Evolutionary conservation across 2,329 filamentous ascomycete genomes (phyloP).

Genomic region (Penicillium expansum): DNA sequence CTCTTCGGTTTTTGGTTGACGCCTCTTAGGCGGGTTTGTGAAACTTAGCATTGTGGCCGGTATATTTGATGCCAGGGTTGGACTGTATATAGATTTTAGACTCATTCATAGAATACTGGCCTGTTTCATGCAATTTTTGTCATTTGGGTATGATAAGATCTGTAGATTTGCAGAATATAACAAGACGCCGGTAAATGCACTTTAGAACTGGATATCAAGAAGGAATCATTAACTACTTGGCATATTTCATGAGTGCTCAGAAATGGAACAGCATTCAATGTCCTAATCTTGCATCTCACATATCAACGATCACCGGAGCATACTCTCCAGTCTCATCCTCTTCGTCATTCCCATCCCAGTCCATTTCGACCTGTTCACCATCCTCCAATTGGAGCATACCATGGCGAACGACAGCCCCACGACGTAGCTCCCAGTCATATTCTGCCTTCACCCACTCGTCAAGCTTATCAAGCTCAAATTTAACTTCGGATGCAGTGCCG

Average conservation of each 20-base stretch:
- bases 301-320: constrained; percentile 61
- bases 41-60: background rate
- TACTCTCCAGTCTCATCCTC: constrained; percentile 65
- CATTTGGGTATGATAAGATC: background rate
- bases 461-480: constrained; percentile 54
- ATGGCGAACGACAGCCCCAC: constrained; percentile 52
- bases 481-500: constrained; percentile 40
- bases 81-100: constrained; percentile 8
- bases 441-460: constrained; percentile 54
- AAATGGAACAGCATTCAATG: background rate
- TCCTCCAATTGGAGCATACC: constrained; percentile 62
- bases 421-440: constrained; percentile 58
- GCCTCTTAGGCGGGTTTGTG: background rate
- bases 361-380: constrained; percentile 61
- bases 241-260: background rate
- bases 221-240: background rate
- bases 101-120: background rate
- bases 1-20: background rate
- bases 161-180: background rate
- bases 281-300: constrained; percentile 24
- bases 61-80: constrained; percentile 2
- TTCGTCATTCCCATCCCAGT: constrained; percentile 58
- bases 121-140: background rate
- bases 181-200: background rate
- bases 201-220: background rate